A percentile compares a stretch with the other conserved stretches of the same genome.
phyloP scores from a whole-genome alignment of 371 early-diverging fungal genomes.

The Rhizopus arrhizus region DNA sequence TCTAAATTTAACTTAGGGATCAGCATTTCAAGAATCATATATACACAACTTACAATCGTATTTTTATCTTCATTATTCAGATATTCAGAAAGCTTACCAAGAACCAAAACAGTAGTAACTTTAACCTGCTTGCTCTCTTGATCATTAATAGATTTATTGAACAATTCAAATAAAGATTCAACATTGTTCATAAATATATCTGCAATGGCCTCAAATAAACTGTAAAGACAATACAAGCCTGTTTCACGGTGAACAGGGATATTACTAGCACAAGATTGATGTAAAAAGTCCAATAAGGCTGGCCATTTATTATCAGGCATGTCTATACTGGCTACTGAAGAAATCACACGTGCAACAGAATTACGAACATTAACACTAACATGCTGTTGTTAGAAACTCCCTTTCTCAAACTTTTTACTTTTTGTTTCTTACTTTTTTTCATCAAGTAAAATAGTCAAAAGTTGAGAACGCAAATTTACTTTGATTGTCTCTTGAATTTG shows the following conservation, averaged over 20 bases:
- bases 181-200: conserved; percentile 68
- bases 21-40: too few relatives aligned
- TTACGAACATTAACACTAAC: conserved; percentile 53
- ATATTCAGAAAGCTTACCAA: too few relatives aligned
- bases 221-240: conserved; percentile 78
- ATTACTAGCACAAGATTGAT: conserved; percentile 68
- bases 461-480: conserved; percentile 58
- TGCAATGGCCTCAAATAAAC: conserved; percentile 78
- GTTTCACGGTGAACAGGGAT: conserved; percentile 77
- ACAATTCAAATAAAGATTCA: conserved; percentile 66
- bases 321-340: conserved; percentile 77
- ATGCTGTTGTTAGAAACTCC: too few relatives aligned
- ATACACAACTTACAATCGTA: too few relatives aligned
- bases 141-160: conserved; percentile 60
- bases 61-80: too few relatives aligned
- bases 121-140: too few relatives aligned
- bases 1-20: too few relatives aligned
- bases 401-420: too few relatives aligned
- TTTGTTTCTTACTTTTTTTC: conserved; percentile 71
- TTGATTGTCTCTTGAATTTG: conserved; percentile 56
- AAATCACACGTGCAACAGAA: conserved; percentile 78
- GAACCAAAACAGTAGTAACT: too few relatives aligned
- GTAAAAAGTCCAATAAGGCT: conserved; percentile 72
- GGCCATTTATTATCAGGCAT: conserved; percentile 66
- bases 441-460: conserved; percentile 66